A percentile compares a stretch with the other conserved stretches of the same genome.
Conservation (phyloP, 2,329 filamentous ascomycete genomes). For the Cadophora gregata region DNA sequence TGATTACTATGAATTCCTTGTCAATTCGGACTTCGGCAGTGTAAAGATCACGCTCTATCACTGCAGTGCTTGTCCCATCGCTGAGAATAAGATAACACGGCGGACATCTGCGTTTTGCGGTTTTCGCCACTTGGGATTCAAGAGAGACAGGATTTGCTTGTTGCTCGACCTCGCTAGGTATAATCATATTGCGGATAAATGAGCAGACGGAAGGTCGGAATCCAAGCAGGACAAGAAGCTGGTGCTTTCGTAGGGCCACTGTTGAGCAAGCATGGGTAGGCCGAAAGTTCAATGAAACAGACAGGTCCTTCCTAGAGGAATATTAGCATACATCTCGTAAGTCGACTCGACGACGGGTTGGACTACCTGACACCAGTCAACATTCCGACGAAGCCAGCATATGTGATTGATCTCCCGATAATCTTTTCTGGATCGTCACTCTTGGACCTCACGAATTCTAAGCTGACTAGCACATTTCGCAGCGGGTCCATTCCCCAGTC, state of each 20-base stretch:
- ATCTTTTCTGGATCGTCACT: constrained; percentile 44
- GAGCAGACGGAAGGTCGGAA: constrained; percentile 55
- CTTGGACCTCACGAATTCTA: constrained; percentile 47
- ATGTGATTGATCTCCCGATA: constrained; percentile 55
- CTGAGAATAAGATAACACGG: constrained; percentile 64
- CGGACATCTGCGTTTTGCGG: constrained; percentile 42
- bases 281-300: constrained; percentile 57
- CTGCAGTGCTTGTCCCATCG: constrained; percentile 52
- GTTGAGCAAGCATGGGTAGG: constrained; percentile 52
- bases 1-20: constrained; percentile 58
- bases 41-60: constrained; percentile 62
- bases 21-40: constrained; percentile 53
- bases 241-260: constrained; percentile 52
- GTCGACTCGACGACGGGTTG: not conserved
- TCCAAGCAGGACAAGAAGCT: constrained; percentile 60
- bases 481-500: constrained; percentile 54
- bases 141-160: constrained; percentile 19
- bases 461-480: constrained; percentile 47
- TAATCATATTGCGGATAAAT: constrained; percentile 53
- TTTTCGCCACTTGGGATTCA: constrained; percentile 31
- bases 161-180: not conserved
- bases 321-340: constrained; percentile 9
- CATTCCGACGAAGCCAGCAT: constrained; percentile 57
- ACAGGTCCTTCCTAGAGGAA: constrained; percentile 47
- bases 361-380: constrained; percentile 55